Base-by-base conservation (phyloP, 371 early-diverging fungal species). In the Haplosporangium sp. region DNA sequence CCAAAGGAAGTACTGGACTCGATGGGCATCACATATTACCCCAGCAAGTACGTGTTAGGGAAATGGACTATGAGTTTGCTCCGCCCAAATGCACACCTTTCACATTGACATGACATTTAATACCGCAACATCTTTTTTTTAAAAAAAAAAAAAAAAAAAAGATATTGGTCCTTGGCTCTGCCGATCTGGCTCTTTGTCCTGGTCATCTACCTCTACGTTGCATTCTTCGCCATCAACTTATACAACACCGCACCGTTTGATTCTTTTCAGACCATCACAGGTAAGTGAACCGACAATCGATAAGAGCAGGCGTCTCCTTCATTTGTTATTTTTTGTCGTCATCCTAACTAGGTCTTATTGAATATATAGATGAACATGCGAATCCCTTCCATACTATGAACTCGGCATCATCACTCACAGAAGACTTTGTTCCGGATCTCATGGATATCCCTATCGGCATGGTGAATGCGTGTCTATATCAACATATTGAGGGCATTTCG, bases 1-100 rank as follows among this genome's bases (percentile, higher is more conserved):
- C 94, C 96, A n/a, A 93, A 95, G 69, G 82, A 85, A 29, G 83
- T 89, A 16, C 83, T 95, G 8, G 86, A 87, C 46, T 86, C 86
- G 1, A 67, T 92, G 20, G 95, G 95, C 0, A 90, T 95, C 50
- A 90, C 93, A 5, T 94, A 94, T 60, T 93, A 92, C 81, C 93
- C 93, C 1, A 86, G 84, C 76, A 83, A 88, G 90, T 86, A 86
- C 29, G 79, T 64, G 13, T 41, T 29, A 11, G 37, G 16, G 1
- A 2, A 1, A n/a, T 46, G 20, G 9, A 42, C 37, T 20, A 10
- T 20, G 20, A 38, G 10, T 38, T 12, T 14, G 9, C 20, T 13
- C 37, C 18, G n/a, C n/a, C 11, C n/a, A n/a, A 5, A 29, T 13
- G 51, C 54, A 9, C 29, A 41, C 36, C 40, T 41, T 55, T 53